Conservation (phyloP, 2,329 filamentous ascomycete genomes). For the Golovinomyces cichoracearum region DNA sequence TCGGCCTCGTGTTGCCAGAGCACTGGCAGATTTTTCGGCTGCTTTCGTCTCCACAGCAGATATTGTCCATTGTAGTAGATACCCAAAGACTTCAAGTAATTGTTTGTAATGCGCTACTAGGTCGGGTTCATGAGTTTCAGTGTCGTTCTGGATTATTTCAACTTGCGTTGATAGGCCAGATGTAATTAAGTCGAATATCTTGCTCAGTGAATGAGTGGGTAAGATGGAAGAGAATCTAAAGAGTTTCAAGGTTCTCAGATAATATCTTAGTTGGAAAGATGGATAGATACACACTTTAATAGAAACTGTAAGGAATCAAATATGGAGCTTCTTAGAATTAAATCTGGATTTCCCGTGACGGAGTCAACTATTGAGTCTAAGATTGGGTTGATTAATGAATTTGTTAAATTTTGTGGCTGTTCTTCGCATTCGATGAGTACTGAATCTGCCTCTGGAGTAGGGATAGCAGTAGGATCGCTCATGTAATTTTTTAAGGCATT, state of each 20-base stretch:
- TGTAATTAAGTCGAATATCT: conserved; percentile 72
- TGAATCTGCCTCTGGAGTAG: conserved; percentile 63
- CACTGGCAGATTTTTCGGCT: conserved; percentile 58
- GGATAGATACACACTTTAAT: conserved; percentile 63
- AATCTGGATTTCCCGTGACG: conserved; percentile 74
- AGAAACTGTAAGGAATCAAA: conserved; percentile 91
- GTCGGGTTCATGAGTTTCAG: conserved; percentile 79
- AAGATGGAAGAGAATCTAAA: conserved; percentile 61
- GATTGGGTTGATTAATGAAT: conserved; percentile 53
- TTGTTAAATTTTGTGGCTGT: conserved; percentile 54
- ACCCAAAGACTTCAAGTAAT: conserved; percentile 78
- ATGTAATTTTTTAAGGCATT: conserved; percentile 91
- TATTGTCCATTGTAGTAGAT: conserved; percentile 83
- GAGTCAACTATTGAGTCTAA: conserved; percentile 83
- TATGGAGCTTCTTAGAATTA: conserved; percentile 47
- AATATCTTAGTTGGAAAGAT: conserved; percentile 17
- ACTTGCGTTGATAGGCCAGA: conserved; percentile 68
- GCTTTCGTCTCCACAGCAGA: conserved; percentile 84
- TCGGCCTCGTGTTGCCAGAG: conserved; percentile 43
- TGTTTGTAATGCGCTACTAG: conserved; percentile 66
- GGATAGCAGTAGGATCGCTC: conserved; percentile 63
- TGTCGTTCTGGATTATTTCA: conserved; percentile 59
- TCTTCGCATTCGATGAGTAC: conserved; percentile 77
- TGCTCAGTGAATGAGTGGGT: conserved; percentile 61
- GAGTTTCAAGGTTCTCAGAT: conserved; percentile 34